phyloP scores from a whole-genome alignment of 495 filamentous ascomycete species.

The Podospora didyma region DNA sequence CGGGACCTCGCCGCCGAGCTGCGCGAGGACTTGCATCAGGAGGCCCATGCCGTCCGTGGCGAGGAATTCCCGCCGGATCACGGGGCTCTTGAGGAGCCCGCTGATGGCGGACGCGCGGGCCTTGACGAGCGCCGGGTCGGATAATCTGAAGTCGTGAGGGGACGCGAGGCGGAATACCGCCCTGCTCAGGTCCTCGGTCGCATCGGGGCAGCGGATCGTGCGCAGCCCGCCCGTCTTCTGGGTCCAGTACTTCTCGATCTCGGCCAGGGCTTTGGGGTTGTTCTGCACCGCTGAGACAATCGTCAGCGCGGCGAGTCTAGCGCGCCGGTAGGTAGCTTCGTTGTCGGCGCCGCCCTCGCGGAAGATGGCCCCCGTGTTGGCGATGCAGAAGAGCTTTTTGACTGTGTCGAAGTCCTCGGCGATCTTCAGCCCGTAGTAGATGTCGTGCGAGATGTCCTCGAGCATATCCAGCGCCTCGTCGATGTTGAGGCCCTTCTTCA shows the following conservation, averaged over 20 bases:
- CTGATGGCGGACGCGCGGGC: conserved; percentile 36
- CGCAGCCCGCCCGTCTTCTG: conserved; percentile 21
- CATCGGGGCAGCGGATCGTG: conserved; percentile 14
- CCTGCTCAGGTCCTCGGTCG: conserved; percentile 6
- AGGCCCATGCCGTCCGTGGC: conserved; percentile 37
- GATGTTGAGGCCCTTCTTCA: conserved; percentile 37
- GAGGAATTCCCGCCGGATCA: conserved; percentile 51
- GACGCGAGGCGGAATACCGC: conserved; percentile 26
- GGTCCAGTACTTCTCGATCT: conserved; percentile 41
- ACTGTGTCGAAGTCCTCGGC: conserved; percentile 45
- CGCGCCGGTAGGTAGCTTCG: conserved; percentile 19
- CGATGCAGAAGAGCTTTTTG: conserved; percentile 41
- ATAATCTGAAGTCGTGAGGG: conserved; percentile 15
- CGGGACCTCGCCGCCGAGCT: conserved; percentile 8
- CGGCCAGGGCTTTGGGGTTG: conserved; percentile 55
- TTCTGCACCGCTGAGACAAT: conserved; percentile 56
- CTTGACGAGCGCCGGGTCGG: conserved; percentile 29
- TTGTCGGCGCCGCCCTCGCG: conserved; percentile 2
- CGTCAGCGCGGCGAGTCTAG: conserved; percentile 48
- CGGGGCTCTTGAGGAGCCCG: conserved; percentile 38
- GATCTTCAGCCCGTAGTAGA: conserved; percentile 66
- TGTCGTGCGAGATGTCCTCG: conserved; percentile 58
- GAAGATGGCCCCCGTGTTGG: conserved; percentile 19
- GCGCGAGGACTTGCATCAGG: conserved; percentile 44
- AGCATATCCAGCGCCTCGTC: conserved; percentile 47